Base-by-base conservation (phyloP, 1,139 yeast species). In the Meyerozyma elateridarum region DNA sequence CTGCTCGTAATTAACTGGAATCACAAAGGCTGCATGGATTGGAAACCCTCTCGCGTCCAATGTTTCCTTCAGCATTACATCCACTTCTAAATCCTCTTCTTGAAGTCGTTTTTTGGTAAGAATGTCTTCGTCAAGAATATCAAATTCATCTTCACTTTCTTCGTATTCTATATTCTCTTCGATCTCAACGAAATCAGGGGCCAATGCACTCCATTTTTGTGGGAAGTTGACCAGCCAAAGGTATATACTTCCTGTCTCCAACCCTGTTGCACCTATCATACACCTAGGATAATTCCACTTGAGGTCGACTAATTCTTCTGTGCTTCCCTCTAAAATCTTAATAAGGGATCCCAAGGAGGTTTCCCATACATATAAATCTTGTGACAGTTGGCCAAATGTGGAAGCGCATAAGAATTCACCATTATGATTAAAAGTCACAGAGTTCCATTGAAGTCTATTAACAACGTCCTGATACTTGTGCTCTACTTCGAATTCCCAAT, bases 121-220 rank as follows among this genome's bases (percentile, higher is more conserved):
- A 32, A 71, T 81, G 24, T 69, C 74, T 36, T 79, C 84, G 39
- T 79, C 89, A 4, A 77, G 72, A 21, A 85, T 73, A 54, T 89
- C 98, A 55, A 89, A 89, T 55, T 89, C 98, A 53, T 88, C 95
- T 53, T 89, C 98, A 37, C 73, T 73, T 49, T 89, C 98, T 41
- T 78, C 76, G 54, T 89, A 89, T 39, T 85, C 88, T 9, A 87
- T 81, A 49, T 88, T 89, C 49, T 89, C 96, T 51, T 89, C 96
- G 26, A 89, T 79, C 53, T 89, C 97, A 34, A 84, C 95, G 52
- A 91, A 89, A 55, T 91, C 98, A 0, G 97, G 97, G 0, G 97
- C 97, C 44, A 89, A 65, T 0, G 96, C 95, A 55, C 95, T 83
- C 98, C 98, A 89, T 57, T 85, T 84, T 48, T 88, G 96, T 1